These are phyloP conservation scores for Candida boidinii DNA, from an alignment of 805 yeast species.

Conservation along the genomic window DNA sequence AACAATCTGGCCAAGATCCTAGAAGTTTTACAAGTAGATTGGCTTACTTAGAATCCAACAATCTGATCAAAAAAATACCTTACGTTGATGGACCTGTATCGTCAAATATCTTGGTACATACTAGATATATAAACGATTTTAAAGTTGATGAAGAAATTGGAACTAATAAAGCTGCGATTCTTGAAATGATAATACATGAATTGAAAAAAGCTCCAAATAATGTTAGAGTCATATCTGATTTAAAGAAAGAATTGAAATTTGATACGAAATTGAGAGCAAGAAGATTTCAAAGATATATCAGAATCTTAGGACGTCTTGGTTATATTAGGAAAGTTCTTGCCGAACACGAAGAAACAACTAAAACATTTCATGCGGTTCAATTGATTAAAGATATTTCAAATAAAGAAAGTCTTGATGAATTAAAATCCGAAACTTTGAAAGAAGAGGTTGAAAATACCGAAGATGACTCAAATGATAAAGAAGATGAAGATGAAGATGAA, in stretches of 20 bases:
- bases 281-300: slow-evolving; percentile 33
- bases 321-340: slow-evolving; percentile 14
- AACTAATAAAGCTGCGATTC: slow-evolving; percentile 7
- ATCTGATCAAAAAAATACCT: slow-evolving; percentile 33
- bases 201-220: slow-evolving; percentile 52
- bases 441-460: slow-evolving; percentile 1
- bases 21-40: slow-evolving; percentile 61
- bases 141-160: not conserved
- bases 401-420: not conserved
- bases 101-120: slow-evolving; percentile 45
- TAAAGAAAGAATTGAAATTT: slow-evolving; percentile 49
- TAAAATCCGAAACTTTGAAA: slow-evolving; percentile 27
- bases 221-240: slow-evolving; percentile 51
- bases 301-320: slow-evolving; percentile 36
- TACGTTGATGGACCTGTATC: slow-evolving; percentile 37
- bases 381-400: slow-evolving; percentile 16
- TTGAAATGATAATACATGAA: slow-evolving; percentile 33
- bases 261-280: slow-evolving; percentile 29
- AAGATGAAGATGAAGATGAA: slow-evolving; percentile 21
- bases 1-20: slow-evolving; percentile 57
- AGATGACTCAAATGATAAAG: slow-evolving; percentile 5
- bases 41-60: slow-evolving; percentile 41
- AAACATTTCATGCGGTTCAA: slow-evolving; percentile 16
- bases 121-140: slow-evolving; percentile 26
- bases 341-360: slow-evolving; percentile 14